phyloP scores from a whole-genome alignment of 352 stramenopile genomes.

The Globisporangium apiculatum region DNA sequence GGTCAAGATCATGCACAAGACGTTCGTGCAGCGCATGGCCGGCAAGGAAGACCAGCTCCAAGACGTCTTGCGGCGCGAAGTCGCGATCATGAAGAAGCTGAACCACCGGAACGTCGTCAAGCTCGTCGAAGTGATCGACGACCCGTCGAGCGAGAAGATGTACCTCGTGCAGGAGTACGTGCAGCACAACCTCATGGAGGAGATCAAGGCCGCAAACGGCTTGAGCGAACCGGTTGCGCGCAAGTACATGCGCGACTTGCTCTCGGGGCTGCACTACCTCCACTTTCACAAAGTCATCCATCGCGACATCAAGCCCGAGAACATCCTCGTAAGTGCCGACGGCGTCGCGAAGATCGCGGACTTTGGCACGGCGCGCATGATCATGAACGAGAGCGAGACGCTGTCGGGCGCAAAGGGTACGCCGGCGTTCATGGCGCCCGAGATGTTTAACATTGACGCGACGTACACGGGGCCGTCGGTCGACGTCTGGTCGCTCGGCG shows the following conservation, averaged over 20 bases:
- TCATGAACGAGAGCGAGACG: slow-evolving; percentile 87
- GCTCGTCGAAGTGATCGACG: slow-evolving; percentile 93
- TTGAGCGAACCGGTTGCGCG: slow-evolving; percentile 61
- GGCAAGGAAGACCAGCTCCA: slow-evolving; percentile 82
- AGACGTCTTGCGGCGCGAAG: slow-evolving; percentile 82
- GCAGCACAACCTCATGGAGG: slow-evolving; percentile 89
- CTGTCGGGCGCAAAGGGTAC: slow-evolving; percentile 81
- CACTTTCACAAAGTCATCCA: slow-evolving; percentile 93
- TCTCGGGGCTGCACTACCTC: slow-evolving; percentile 87
- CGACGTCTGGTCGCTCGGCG: slow-evolving; percentile 87
- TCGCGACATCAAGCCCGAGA: slow-evolving; percentile 89
- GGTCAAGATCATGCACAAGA: slow-evolving; percentile 89
- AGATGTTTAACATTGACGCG: slow-evolving; percentile 89
- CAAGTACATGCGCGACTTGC: slow-evolving; percentile 88
- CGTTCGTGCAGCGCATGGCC: slow-evolving; percentile 84
- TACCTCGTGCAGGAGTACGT: slow-evolving; percentile 95
- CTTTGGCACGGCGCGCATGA: slow-evolving; percentile 86
- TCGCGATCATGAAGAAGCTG: slow-evolving; percentile 96
- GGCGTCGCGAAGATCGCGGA: slow-evolving; percentile 87
- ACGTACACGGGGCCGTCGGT: slow-evolving; percentile 80
- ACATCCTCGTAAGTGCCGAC: slow-evolving; percentile 80
- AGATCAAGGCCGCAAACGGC: slow-evolving; percentile 62
- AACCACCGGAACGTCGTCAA: slow-evolving; percentile 91
- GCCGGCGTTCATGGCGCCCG: slow-evolving; percentile 87
- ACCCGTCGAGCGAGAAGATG: slow-evolving; percentile 91